Percentiles rank a stretch among this genome's conserved stretches.
Evolutionary conservation across 2,329 filamentous ascomycete species (phyloP).

Genomic region (Hansfordia pulvinata): DNA sequence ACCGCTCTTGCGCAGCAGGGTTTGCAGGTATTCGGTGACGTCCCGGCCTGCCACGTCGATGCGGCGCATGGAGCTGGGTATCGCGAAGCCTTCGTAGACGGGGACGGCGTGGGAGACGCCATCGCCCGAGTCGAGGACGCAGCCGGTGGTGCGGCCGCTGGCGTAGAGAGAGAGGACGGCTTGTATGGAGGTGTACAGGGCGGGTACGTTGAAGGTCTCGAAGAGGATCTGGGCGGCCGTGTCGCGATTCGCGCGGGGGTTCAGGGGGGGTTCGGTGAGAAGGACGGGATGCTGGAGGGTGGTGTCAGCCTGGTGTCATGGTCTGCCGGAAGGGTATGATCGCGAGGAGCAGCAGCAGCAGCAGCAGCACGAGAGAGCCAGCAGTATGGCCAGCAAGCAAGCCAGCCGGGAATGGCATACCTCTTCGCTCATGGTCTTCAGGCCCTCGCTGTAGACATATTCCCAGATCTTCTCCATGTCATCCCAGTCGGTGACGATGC

Average conservation of each 20-base stretch:
- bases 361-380: neutral
- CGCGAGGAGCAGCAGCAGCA: neutral
- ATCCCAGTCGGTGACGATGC: conserved; percentile 98
- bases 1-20: conserved; percentile 78
- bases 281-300: conserved; percentile 73
- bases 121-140: conserved; percentile 89
- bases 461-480: conserved; percentile 99
- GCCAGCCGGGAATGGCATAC: conserved; percentile 27
- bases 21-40: conserved; percentile 90
- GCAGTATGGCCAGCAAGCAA: conserved; percentile 4
- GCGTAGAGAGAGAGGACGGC: conserved; percentile 93
- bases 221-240: conserved; percentile 95
- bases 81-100: conserved; percentile 95
- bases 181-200: conserved; percentile 92
- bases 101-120: conserved; percentile 95
- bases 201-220: conserved; percentile 96
- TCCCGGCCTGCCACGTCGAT: conserved; percentile 95
- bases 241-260: conserved; percentile 90
- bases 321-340: neutral
- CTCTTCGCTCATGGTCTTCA: conserved; percentile 96
- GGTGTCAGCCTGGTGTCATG: neutral
- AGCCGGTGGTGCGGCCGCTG: conserved; percentile 87
- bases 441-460: conserved; percentile 87
- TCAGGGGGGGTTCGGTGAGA: conserved; percentile 88
- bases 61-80: conserved; percentile 85